phyloP scores from a whole-genome alignment of 495 filamentous ascomycete genomes.

The Penicillium egyptiacum region DNA sequence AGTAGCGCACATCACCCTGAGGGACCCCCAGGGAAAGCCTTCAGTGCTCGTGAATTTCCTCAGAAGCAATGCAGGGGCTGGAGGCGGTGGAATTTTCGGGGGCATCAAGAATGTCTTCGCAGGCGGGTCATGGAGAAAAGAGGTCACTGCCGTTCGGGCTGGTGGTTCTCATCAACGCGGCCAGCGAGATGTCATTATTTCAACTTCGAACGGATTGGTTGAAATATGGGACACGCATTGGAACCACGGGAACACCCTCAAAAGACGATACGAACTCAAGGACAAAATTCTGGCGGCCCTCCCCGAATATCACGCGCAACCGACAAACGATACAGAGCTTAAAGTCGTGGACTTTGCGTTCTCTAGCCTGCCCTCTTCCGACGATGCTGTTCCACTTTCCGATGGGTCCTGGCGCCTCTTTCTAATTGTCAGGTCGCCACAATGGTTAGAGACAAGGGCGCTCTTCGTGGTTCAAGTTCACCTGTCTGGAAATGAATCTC shows the following conservation, averaged over 20 bases:
- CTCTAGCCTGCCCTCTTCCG: constrained; percentile 19
- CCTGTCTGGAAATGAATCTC: constrained; percentile 28
- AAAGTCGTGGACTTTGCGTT: constrained; percentile 42
- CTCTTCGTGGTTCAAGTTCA: constrained; percentile 34
- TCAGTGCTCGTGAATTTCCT: constrained; percentile 74
- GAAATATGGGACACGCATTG: constrained; percentile 87
- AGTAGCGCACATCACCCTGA: constrained; percentile 77
- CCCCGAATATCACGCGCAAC: constrained; percentile 18
- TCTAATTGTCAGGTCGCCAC: constrained; percentile 29
- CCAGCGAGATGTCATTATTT: constrained; percentile 79
- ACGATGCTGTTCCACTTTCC: constrained; percentile 15
- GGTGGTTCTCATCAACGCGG: constrained; percentile 69
- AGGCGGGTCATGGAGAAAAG: constrained; percentile 63
- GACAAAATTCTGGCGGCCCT: constrained; percentile 35
- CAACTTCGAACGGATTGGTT: constrained; percentile 69
- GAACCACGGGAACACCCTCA: constrained; percentile 64
- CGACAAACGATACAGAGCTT: constrained; percentile 34
- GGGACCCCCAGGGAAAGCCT: constrained; percentile 83
- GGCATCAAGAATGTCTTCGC: constrained; percentile 71
- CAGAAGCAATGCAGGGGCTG: constrained; percentile 50
- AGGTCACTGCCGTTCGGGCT: constrained; percentile 74
- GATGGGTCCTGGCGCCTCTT: constrained; percentile 37
- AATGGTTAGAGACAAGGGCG: constrained; percentile 20
- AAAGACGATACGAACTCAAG: constrained; percentile 51
- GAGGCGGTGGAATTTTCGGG: constrained; percentile 65